Percentiles rank a stretch among this genome's conserved stretches.
Evolutionary conservation across 768 basidiomycete genomes (phyloP).

Genomic region (Tricholoma hemisulphureum): DNA sequence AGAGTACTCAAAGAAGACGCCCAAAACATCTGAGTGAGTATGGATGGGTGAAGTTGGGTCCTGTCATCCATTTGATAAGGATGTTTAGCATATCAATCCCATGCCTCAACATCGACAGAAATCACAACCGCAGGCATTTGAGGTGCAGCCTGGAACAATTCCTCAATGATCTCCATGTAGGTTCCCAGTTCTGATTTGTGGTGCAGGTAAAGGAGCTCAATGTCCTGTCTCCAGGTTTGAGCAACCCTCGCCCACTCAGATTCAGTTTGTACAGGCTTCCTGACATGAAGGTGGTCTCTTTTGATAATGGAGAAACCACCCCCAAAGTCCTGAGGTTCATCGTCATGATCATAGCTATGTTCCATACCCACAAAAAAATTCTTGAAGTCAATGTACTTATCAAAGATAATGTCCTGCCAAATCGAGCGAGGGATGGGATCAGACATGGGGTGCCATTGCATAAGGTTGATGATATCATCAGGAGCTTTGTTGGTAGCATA

Average conservation of each 20-base stretch:
- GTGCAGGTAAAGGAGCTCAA: background rate
- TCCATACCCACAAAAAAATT: background rate
- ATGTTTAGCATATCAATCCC: background rate
- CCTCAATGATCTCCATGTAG: constrained; percentile 3
- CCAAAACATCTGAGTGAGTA: constrained; percentile 1
- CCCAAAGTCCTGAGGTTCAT: background rate
- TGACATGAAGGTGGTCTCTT: background rate
- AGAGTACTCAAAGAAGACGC: background rate
- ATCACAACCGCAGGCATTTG: background rate
- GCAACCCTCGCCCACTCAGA: background rate
- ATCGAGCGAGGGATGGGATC: background rate
- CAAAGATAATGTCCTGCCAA: background rate
- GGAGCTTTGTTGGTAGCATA: background rate
- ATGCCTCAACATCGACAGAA: background rate
- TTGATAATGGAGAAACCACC: constrained; percentile 1
- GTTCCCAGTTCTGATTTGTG: background rate
- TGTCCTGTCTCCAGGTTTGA: background rate
- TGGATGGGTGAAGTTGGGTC: background rate
- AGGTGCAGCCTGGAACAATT: background rate
- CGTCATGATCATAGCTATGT: background rate
- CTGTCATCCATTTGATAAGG: constrained; percentile 10
- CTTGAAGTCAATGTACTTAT: constrained; percentile 1
- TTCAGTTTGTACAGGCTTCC: background rate
- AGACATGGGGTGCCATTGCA: background rate
- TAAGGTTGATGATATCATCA: background rate